These are phyloP conservation scores for Heliosperma pusillum DNA, from an alignment of 148 eudicot genomes.

Conservation along the genomic window DNA sequence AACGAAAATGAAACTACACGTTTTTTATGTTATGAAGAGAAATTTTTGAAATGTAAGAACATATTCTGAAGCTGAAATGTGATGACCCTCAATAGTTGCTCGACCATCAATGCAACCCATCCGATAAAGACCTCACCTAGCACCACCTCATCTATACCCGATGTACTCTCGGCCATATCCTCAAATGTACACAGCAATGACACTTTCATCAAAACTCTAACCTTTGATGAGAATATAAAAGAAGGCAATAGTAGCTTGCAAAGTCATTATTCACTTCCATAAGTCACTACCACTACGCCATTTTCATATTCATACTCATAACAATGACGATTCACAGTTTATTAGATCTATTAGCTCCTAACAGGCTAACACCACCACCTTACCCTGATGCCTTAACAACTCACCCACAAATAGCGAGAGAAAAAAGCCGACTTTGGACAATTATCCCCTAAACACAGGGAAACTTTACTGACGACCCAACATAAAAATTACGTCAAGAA, in stretches of 20 bases:
- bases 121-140: not conserved
- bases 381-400: no score
- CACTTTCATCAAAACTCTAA: not conserved
- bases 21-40: not conserved
- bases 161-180: not conserved
- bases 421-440: no score
- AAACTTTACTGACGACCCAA: not conserved
- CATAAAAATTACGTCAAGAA: not conserved
- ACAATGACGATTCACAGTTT: not conserved
- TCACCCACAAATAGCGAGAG: not conserved
- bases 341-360: not conserved
- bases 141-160: not conserved
- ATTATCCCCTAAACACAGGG: no score
- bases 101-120: no score
- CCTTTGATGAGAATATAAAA: no score
- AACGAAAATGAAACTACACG: not conserved
- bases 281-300: not conserved
- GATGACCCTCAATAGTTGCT: not conserved
- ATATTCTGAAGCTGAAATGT: not conserved
- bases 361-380: no score
- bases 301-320: not conserved
- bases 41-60: not conserved
- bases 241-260: not conserved
- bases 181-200: not conserved
- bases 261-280: not conserved